phyloP scores from a whole-genome alignment of 176 grass and related monocot species.

The Otatea glauca region DNA sequence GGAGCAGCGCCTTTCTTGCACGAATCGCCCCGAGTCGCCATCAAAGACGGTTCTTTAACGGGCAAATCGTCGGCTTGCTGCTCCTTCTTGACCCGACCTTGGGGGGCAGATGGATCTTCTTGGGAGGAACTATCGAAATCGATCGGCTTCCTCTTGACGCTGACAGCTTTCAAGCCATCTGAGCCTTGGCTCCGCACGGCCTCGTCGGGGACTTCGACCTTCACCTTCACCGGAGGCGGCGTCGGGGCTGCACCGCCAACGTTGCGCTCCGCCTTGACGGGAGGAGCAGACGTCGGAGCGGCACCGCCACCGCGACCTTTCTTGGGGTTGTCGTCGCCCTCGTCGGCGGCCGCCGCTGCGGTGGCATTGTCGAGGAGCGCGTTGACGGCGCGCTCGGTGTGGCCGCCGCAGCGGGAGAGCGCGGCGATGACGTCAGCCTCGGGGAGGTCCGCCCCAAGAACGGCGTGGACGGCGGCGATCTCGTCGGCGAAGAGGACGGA shows the following conservation, averaged over 20 bases:
- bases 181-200: neutral
- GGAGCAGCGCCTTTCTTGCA: neutral
- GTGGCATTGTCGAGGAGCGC: slow-evolving; percentile 54
- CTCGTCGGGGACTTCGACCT: slow-evolving; percentile 21
- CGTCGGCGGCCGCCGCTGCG: neutral
- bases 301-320: neutral
- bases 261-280: slow-evolving; percentile 46
- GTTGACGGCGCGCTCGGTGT: slow-evolving; percentile 69
- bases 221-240: neutral
- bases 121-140: neutral
- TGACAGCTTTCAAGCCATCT: neutral
- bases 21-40: no score
- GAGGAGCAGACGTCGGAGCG: slow-evolving; percentile 4
- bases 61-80: neutral
- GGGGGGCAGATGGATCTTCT: no score
- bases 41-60: neutral
- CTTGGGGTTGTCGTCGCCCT: neutral
- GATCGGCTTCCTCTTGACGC: neutral
- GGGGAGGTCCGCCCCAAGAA: slow-evolving; percentile 47
- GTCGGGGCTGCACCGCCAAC: slow-evolving; percentile 28
- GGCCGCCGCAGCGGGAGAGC: slow-evolving; percentile 59
- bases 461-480: slow-evolving; percentile 57
- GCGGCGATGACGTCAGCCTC: slow-evolving; percentile 51
- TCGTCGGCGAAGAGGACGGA: slow-evolving; percentile 61
- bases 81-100: no score